These are phyloP conservation scores for Leishmania turanica DNA, from an alignment of 208 protist genomes.

Conservation along the genomic window DNA sequence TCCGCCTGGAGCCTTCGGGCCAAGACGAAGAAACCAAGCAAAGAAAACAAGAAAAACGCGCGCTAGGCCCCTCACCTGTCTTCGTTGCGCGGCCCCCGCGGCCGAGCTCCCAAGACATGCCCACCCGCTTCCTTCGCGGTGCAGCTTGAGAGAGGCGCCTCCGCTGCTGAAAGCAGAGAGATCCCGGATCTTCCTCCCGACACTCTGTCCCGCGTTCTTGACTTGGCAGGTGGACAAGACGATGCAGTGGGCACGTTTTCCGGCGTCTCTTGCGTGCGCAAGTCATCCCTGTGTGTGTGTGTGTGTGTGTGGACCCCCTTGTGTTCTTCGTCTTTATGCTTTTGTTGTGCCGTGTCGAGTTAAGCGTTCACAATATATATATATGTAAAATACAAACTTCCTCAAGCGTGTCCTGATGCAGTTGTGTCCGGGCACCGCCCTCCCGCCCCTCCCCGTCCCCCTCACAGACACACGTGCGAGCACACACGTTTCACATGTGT, in stretches of 20 bases:
- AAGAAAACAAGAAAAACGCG: neutral
- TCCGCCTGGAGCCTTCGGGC: neutral
- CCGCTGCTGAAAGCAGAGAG: neutral
- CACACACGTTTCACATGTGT: neutral
- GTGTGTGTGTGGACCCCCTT: neutral
- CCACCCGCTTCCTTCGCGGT: neutral
- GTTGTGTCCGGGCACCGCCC: neutral
- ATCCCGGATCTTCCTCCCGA: no score
- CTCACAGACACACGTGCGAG: constrained; percentile 1
- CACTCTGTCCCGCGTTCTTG: neutral
- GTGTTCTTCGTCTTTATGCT: neutral
- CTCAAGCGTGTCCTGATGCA: neutral
- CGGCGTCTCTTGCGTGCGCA: neutral
- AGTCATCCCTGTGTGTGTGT: neutral
- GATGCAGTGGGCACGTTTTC: neutral
- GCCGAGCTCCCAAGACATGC: neutral
- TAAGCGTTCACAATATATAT: neutral
- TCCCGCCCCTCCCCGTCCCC: neutral
- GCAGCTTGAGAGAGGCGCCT: neutral
- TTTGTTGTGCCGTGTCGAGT: neutral
- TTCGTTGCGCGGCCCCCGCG: neutral
- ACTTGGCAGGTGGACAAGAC: neutral
- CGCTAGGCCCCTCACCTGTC: neutral
- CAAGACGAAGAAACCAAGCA: neutral
- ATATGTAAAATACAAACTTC: no score